Evolutionary conservation across 2,329 filamentous ascomycete species (phyloP).

Genomic region (Aspergillus uvarum): DNA sequence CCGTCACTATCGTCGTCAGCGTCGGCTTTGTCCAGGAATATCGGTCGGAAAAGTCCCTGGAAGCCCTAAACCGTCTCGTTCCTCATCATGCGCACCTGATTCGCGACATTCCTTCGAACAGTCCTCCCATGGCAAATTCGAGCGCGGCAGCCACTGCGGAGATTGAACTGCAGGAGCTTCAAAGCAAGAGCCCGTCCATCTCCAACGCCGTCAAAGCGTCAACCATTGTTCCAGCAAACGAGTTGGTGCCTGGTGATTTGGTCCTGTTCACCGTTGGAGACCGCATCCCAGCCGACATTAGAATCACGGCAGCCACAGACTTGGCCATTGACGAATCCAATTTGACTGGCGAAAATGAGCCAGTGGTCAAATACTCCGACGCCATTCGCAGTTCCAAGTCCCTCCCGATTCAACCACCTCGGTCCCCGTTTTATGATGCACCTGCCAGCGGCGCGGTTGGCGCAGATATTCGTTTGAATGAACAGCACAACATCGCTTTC

Average conservation of each 20-base stretch:
- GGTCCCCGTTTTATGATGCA: slow-evolving; percentile 59
- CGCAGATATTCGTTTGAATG: slow-evolving; percentile 67
- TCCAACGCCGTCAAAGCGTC: slow-evolving; percentile 72
- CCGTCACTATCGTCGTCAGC: slow-evolving; percentile 93
- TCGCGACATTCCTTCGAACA: slow-evolving; percentile 50
- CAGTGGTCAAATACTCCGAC: slow-evolving; percentile 74
- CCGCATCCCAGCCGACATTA: slow-evolving; percentile 91
- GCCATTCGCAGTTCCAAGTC: slow-evolving; percentile 47
- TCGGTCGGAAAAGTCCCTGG: slow-evolving; percentile 92
- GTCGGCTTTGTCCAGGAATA: slow-evolving; percentile 98
- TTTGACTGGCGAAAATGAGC: slow-evolving; percentile 93
- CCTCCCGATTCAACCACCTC: slow-evolving; percentile 41
- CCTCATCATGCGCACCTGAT: slow-evolving; percentile 97
- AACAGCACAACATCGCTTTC: slow-evolving; percentile 88
- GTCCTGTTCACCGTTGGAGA: slow-evolving; percentile 95
- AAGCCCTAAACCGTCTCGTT: slow-evolving; percentile 88
- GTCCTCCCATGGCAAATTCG: slow-evolving; percentile 22
- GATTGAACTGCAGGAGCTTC: slow-evolving; percentile 52
- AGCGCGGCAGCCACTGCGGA: slow-evolving; percentile 36
- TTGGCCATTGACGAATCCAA: slow-evolving; percentile 96
- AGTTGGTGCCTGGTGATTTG: slow-evolving; percentile 88
- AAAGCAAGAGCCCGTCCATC: slow-evolving; percentile 46
- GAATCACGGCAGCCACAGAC: slow-evolving; percentile 86
- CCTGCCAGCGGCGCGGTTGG: slow-evolving; percentile 60
- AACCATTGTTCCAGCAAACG: slow-evolving; percentile 78